Evolutionary conservation across 2,329 filamentous ascomycete genomes (phyloP).

Genomic region (Colletotrichum viniferum): DNA sequence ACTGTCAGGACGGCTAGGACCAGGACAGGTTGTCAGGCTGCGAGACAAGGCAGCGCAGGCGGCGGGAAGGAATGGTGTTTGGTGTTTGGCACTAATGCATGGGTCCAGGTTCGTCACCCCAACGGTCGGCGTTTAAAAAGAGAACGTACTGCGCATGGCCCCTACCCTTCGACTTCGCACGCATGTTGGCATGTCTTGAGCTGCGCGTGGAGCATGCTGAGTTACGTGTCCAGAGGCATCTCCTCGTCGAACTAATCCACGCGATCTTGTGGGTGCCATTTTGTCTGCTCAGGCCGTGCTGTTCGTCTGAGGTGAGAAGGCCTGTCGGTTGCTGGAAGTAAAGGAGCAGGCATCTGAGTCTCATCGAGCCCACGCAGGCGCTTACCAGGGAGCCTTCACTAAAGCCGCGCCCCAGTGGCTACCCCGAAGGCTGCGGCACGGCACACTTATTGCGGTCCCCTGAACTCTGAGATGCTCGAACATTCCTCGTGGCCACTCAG

Average conservation of each 20-base stretch:
- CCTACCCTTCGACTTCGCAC: background rate
- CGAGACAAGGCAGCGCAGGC: background rate
- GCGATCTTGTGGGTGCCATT: background rate
- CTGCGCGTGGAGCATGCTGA: background rate
- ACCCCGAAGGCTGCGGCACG: background rate
- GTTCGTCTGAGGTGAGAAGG: background rate
- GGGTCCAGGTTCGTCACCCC: background rate
- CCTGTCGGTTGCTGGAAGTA: background rate
- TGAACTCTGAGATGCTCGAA: background rate
- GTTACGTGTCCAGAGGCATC: background rate
- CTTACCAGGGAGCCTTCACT: background rate
- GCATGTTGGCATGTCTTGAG: background rate
- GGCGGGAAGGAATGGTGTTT: background rate
- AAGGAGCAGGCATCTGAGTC: background rate
- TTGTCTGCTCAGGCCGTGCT: background rate
- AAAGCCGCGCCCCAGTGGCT: background rate
- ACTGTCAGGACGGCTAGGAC: background rate
- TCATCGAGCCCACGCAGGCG: background rate
- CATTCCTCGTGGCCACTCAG: background rate
- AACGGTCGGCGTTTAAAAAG: background rate
- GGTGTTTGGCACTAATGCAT: conserved; percentile 2
- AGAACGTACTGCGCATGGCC: background rate
- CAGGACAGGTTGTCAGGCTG: background rate
- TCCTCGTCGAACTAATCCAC: background rate
- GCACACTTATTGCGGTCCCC: background rate